A percentile compares a stretch with the other conserved stretches of the same genome.
These are phyloP conservation scores for Fusarium praegraminearum DNA, from an alignment of 2,329 filamentous ascomycete species.

Conservation along the genomic window DNA sequence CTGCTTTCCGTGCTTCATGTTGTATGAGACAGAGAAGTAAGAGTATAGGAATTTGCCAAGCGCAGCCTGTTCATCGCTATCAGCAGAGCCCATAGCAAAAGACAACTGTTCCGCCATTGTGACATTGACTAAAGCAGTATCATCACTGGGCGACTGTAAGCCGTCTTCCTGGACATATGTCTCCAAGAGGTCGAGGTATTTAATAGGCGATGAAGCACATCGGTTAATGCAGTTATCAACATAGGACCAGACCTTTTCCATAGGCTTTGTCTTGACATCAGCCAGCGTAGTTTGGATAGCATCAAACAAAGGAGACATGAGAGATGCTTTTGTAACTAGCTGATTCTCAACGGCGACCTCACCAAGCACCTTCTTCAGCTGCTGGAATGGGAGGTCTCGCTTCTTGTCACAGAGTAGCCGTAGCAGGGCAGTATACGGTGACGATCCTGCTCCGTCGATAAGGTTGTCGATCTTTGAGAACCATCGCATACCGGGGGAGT, in stretches of 20 bases:
- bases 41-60: slow-evolving; percentile 70
- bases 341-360: slow-evolving; percentile 74
- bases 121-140: slow-evolving; percentile 72
- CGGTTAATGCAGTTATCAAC: slow-evolving; percentile 86
- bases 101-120: slow-evolving; percentile 82
- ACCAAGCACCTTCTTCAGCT: slow-evolving; percentile 67
- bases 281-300: slow-evolving; percentile 45
- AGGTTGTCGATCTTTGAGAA: slow-evolving; percentile 79
- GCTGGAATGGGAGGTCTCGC: slow-evolving; percentile 52
- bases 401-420: slow-evolving; percentile 56
- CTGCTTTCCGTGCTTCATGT: slow-evolving; percentile 59
- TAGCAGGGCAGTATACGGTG: slow-evolving; percentile 79
- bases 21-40: slow-evolving; percentile 66
- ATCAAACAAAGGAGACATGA: slow-evolving; percentile 62
- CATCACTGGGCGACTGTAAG: slow-evolving; percentile 38
- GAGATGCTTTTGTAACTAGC: slow-evolving; percentile 67
- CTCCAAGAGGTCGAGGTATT: slow-evolving; percentile 80
- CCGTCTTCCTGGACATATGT: slow-evolving; percentile 54
- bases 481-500: slow-evolving; percentile 90
- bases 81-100: slow-evolving; percentile 69
- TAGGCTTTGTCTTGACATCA: slow-evolving; percentile 37
- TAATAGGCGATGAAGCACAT: slow-evolving; percentile 80
- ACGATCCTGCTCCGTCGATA: slow-evolving; percentile 57
- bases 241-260: slow-evolving; percentile 71
- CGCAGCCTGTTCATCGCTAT: slow-evolving; percentile 56